Evolutionary conservation across 2,329 filamentous ascomycete genomes (phyloP).

Genomic region (Neurospora sp.): DNA sequence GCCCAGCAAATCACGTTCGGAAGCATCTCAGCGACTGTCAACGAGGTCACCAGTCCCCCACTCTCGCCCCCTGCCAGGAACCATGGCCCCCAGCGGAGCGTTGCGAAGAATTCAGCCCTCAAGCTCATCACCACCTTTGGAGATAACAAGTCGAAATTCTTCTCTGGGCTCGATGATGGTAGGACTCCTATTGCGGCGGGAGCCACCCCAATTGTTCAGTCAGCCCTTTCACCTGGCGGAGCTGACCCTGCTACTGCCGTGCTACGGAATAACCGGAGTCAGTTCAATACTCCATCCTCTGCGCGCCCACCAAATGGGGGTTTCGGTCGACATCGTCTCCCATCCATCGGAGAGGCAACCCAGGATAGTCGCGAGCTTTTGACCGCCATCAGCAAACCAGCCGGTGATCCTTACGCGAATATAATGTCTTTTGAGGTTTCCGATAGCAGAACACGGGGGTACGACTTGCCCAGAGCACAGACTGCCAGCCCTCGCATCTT

Average conservation of each 20-base stretch:
- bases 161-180: slow-evolving; percentile 44
- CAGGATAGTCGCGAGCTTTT: slow-evolving; percentile 22
- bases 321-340: slow-evolving; percentile 55
- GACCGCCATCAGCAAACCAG: slow-evolving; percentile 15
- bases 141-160: slow-evolving; percentile 55
- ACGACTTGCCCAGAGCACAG: slow-evolving; percentile 51
- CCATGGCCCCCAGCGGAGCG: slow-evolving; percentile 49
- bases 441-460: neutral
- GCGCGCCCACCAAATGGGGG: slow-evolving; percentile 49
- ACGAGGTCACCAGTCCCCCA: slow-evolving; percentile 57
- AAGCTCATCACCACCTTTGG: slow-evolving; percentile 90
- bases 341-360: slow-evolving; percentile 67
- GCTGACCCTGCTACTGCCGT: slow-evolving; percentile 59
- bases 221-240: slow-evolving; percentile 61
- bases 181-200: slow-evolving; percentile 71
- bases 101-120: slow-evolving; percentile 72
- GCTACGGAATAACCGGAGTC: slow-evolving; percentile 56
- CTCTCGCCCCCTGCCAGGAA: slow-evolving; percentile 62
- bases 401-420: slow-evolving; percentile 19
- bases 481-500: slow-evolving; percentile 57
- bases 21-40: slow-evolving; percentile 43
- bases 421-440: slow-evolving; percentile 16
- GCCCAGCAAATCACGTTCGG: slow-evolving; percentile 51
- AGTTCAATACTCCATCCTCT: slow-evolving; percentile 60
- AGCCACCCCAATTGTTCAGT: slow-evolving; percentile 81